Evolutionary conservation across 495 filamentous ascomycete species (phyloP).

Genomic region (Talaromyces liani): DNA sequence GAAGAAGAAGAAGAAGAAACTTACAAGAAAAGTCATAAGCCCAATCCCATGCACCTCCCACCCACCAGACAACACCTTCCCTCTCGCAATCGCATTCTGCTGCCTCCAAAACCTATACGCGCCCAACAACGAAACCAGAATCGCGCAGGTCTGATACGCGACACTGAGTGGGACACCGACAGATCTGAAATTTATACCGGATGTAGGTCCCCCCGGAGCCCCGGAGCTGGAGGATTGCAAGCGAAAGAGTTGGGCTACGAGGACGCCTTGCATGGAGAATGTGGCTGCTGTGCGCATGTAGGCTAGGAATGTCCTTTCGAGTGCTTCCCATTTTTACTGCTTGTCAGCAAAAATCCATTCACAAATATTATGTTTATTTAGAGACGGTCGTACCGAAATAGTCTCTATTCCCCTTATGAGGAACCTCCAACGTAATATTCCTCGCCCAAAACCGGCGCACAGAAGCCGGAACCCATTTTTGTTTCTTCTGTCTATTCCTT

Average conservation of each 20-base stretch:
- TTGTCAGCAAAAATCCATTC: too few species aligned
- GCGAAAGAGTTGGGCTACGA: conserved; percentile 63
- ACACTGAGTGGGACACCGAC: conserved; percentile 60
- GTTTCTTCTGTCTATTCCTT: conserved; percentile 11
- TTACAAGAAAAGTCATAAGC: conserved; percentile 40
- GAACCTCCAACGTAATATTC: conserved; percentile 33
- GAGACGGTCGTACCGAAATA: conserved; percentile 26
- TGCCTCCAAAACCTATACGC: conserved; percentile 61
- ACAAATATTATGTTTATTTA: too few species aligned
- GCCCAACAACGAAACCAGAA: conserved; percentile 50
- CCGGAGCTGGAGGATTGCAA: conserved; percentile 31
- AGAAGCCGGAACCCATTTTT: conserved; percentile 14
- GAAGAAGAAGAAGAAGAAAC: conserved; percentile 15
- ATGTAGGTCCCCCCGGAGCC: conserved; percentile 9
- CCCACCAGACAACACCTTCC: conserved; percentile 58
- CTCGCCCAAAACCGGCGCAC: conserved; percentile 31
- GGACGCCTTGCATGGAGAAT: conserved; percentile 58
- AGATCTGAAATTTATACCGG: conserved; percentile 48
- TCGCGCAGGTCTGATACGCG: conserved; percentile 49
- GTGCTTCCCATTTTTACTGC: too few species aligned
- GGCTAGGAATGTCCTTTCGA: conserved; percentile 72
- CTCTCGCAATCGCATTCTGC: conserved; percentile 58
- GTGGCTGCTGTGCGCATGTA: conserved; percentile 68
- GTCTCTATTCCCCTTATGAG: conserved; percentile 39
- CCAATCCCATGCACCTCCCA: conserved; percentile 58